Conservation (phyloP, 495 filamentous ascomycete species). For the Lentithecium fluviatile region DNA sequence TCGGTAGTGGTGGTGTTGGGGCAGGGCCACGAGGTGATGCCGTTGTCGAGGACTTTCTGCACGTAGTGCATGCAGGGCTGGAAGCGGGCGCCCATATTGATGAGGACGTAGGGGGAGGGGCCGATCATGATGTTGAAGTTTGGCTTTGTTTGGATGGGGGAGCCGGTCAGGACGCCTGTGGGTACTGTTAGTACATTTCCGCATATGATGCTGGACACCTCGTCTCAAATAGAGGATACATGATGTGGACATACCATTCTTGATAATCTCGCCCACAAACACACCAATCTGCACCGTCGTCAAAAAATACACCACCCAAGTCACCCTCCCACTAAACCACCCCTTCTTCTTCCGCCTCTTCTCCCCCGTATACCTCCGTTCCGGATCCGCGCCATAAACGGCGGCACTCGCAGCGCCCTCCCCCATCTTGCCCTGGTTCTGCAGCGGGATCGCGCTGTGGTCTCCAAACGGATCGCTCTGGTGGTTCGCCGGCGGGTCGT, state of each 20-base stretch:
- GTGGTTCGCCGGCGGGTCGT: conserved; percentile 45
- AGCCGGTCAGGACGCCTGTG: conserved; percentile 60
- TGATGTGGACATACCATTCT: conserved; percentile 60
- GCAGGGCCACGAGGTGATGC: conserved; percentile 49
- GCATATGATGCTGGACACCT: conserved; percentile 5
- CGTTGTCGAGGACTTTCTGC: conserved; percentile 58
- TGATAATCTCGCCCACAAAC: conserved; percentile 87
- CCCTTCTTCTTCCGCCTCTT: conserved; percentile 50
- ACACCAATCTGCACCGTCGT: conserved; percentile 75
- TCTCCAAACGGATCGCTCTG: conserved; percentile 54
- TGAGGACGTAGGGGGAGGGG: conserved; percentile 81
- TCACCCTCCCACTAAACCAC: conserved; percentile 61
- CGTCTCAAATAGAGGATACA: neutral
- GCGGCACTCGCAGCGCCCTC: conserved; percentile 20
- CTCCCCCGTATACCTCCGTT: conserved; percentile 45
- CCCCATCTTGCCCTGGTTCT: conserved; percentile 40
- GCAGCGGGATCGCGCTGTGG: conserved; percentile 64
- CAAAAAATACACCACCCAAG: conserved; percentile 80
- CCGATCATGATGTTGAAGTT: conserved; percentile 96
- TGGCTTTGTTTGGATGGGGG: conserved; percentile 82
- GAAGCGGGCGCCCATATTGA: conserved; percentile 94
- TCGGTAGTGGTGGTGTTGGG: conserved; percentile 15
- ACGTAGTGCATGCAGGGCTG: conserved; percentile 93
- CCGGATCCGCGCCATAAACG: conserved; percentile 36
- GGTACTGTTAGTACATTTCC: conserved; percentile 42